Evolutionary conservation across 352 stramenopile genomes (phyloP).

Genomic region (Pelagophyceae sp.): DNA sequence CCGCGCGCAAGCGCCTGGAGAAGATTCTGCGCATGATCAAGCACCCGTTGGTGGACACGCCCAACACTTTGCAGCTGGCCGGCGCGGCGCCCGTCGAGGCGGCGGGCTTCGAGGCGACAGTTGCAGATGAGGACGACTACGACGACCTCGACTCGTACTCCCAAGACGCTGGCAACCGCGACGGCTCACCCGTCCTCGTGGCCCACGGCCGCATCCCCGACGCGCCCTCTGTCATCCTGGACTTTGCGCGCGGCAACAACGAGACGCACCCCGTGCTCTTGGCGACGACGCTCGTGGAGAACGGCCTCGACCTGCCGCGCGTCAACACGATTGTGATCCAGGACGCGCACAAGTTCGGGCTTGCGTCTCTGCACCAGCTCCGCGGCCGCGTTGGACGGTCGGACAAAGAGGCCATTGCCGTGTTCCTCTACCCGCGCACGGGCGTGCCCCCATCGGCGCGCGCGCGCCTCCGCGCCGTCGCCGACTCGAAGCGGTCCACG

Average conservation of each 20-base stretch:
- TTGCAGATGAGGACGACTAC: neutral
- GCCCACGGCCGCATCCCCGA: conserved; percentile 50
- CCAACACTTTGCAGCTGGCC: neutral
- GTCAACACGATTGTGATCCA: conserved; percentile 72
- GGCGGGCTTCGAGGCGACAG: neutral
- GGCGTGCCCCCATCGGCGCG: conserved; percentile 47
- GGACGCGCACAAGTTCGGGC: conserved; percentile 56
- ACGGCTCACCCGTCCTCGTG: conserved; percentile 42
- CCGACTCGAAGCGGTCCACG: conserved; percentile 45
- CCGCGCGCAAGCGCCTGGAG: conserved; percentile 39
- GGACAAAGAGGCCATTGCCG: conserved; percentile 54
- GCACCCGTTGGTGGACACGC: neutral
- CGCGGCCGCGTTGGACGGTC: conserved; percentile 59
- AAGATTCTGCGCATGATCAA: conserved; percentile 38
- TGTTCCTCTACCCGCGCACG: conserved; percentile 53
- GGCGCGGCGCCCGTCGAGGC: neutral
- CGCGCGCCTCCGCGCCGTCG: conserved; percentile 53
- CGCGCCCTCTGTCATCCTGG: conserved; percentile 49
- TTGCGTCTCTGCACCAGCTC: conserved; percentile 66
- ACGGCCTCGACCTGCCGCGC: conserved; percentile 68
- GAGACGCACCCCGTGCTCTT: conserved; percentile 50
- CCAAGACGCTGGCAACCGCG: neutral
- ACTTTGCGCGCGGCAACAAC: conserved; percentile 53
- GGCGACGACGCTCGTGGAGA: conserved; percentile 72
- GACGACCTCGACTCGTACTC: neutral